Percentiles rank a stretch among this genome's conserved stretches.
These are phyloP conservation scores for Suhomyces bribrorum DNA, from an alignment of 1,139 yeast species.

Conservation along the genomic window DNA sequence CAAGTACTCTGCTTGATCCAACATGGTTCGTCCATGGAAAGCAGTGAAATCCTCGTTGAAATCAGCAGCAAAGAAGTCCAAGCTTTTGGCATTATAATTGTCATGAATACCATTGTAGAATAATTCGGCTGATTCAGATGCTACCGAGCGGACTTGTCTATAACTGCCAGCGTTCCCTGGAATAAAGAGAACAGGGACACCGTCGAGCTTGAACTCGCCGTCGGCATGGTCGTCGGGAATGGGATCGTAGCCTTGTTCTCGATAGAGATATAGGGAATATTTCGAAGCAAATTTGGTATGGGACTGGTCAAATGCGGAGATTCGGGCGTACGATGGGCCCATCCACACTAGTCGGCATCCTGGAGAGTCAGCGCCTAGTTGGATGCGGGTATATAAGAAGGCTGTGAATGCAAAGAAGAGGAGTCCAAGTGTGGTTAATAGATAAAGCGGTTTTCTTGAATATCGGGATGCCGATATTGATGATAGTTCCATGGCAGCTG, in stretches of 20 bases:
- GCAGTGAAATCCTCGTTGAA: slow-evolving; percentile 97
- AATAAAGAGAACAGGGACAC: slow-evolving; percentile 86
- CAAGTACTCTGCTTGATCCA: slow-evolving; percentile 91
- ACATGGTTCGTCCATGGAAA: slow-evolving; percentile 88
- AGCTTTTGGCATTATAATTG: slow-evolving; percentile 40
- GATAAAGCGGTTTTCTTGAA: slow-evolving; percentile 10
- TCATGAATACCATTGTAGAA: slow-evolving; percentile 38
- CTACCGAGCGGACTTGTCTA: slow-evolving; percentile 88
- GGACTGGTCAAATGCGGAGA: slow-evolving; percentile 67
- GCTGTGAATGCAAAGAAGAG: slow-evolving; percentile 15
- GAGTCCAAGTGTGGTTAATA: slow-evolving; percentile 11
- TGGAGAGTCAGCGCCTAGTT: slow-evolving; percentile 36
- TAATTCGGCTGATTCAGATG: slow-evolving; percentile 66
- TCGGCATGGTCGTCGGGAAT: slow-evolving; percentile 45
- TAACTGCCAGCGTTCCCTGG: slow-evolving; percentile 98
- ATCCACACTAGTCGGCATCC: slow-evolving; percentile 63
- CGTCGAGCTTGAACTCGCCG: slow-evolving; percentile 46
- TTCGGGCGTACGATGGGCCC: slow-evolving; percentile 77
- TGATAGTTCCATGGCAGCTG: slow-evolving; percentile 1
- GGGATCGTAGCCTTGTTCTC: slow-evolving; percentile 73
- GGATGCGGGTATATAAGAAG: slow-evolving; percentile 22
- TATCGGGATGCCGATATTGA: slow-evolving; percentile 4
- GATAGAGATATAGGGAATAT: slow-evolving; percentile 76
- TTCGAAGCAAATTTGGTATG: slow-evolving; percentile 77
- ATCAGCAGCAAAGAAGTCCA: slow-evolving; percentile 87